Percentiles rank a stretch among this genome's conserved stretches.
phyloP scores from a whole-genome alignment of 2,329 filamentous ascomycete genomes.

The Aspergillus tamarii region DNA sequence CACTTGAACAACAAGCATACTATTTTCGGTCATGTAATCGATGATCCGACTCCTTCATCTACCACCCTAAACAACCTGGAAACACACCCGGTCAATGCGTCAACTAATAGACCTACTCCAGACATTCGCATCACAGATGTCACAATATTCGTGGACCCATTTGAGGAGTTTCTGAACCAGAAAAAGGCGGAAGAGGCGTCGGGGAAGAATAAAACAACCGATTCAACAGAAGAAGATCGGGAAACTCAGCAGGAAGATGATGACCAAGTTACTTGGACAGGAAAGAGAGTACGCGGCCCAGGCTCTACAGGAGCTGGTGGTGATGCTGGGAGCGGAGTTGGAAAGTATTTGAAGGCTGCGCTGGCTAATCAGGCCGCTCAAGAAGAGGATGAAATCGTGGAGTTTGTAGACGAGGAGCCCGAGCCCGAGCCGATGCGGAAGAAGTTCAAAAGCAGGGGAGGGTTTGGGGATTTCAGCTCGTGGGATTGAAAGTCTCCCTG shows the following conservation, averaged over 20 bases:
- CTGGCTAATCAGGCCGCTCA: slow-evolving; percentile 41
- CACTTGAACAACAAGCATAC: slow-evolving; percentile 96
- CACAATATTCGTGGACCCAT: slow-evolving; percentile 88
- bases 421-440: slow-evolving; percentile 73
- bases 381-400: slow-evolving; percentile 63
- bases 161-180: slow-evolving; percentile 86
- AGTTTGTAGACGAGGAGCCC: slow-evolving; percentile 64
- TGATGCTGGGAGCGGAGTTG: slow-evolving; percentile 58
- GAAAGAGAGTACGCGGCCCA: slow-evolving; percentile 78
- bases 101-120: slow-evolving; percentile 72
- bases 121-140: slow-evolving; percentile 82
- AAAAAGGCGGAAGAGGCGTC: slow-evolving; percentile 65
- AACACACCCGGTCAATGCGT: slow-evolving; percentile 70
- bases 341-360: slow-evolving; percentile 79
- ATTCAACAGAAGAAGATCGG: slow-evolving; percentile 30
- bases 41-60: slow-evolving; percentile 56
- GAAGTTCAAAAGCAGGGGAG: slow-evolving; percentile 70
- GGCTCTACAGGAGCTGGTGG: slow-evolving; percentile 58
- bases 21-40: slow-evolving; percentile 87
- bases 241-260: slow-evolving; percentile 63
- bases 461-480: slow-evolving; percentile 92
- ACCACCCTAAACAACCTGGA: slow-evolving; percentile 72
- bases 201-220: slow-evolving; percentile 41
- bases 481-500: slow-evolving; percentile 59
- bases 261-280: slow-evolving; percentile 92